Base-by-base conservation (phyloP, 345 rosid genomes). In the Acer saccharum region DNA sequence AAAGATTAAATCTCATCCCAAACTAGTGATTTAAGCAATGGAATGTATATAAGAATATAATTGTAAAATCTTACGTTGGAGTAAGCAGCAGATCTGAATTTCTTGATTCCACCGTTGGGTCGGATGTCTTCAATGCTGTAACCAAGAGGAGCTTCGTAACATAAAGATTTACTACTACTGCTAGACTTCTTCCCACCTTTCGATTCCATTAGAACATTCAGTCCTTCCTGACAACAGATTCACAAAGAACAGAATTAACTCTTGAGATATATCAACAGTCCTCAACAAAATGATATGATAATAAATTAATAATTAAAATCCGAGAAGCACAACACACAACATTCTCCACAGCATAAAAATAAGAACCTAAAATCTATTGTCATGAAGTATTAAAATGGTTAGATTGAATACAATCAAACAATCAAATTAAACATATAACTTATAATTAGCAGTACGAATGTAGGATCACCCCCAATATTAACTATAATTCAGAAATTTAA, bases 91-190 rank as follows among this genome's bases (percentile, higher is more conserved):
- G 97, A 90, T 87, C 91, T 81, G 91, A 90, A 94, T 80, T 94
- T 94, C 95, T 86, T 88, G 90, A 92, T 90, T 83, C 93, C 98
- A 60, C 98, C 95, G 83, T 86, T 86, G 12, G 98, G 98, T 75
- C 97, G 86, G 79, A 94, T 67, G 94, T 94, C 98, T 88, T 94
- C 97, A 83, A 90, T 94, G 94, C 91, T 81, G 87, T 92, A 94
- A 74, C 93, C 97, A 25, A 94, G 95, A 61, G 98, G 95, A 84
- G 98, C 97, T 92, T 92, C 97, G 85, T 89, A 92, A 86, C 86
- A 88, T 41, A 85, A 75, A 4, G 88, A 79, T 75, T 79, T 88
- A 87, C 85, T 86, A 81, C 90, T 87, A 77, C 86, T 83, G 75
- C 86, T 83, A 75, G 88, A 89, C 90, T 86, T 90, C 88, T 89